Conservation (phyloP, 1,284 basidiomycete genomes). For the Melampsora medusae region DNA sequence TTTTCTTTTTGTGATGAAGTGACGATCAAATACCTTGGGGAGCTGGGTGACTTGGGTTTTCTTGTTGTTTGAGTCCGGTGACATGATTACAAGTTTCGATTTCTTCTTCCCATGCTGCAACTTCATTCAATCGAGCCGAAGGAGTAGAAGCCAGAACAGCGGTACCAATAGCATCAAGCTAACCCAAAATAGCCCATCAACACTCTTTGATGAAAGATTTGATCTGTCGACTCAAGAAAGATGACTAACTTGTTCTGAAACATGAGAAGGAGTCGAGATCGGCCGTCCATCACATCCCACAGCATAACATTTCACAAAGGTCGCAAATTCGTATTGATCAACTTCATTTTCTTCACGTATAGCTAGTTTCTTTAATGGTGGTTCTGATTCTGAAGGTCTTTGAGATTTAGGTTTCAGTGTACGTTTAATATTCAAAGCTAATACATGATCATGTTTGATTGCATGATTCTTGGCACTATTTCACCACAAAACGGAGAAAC, state of each 20-base stretch:
- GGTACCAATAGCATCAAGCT: conserved; percentile 62
- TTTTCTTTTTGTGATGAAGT: not conserved
- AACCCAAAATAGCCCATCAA: not conserved
- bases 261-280: not conserved
- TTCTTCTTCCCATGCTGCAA: conserved; percentile 98
- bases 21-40: conserved; percentile 58
- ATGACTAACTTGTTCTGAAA: not conserved
- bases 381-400: conserved; percentile 66
- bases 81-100: conserved; percentile 84
- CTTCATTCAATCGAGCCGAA: conserved; percentile 85
- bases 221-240: not conserved
- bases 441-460: conserved; percentile 69
- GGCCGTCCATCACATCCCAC: conserved; percentile 59
- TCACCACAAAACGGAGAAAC: too few relatives aligned
- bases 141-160: conserved; percentile 78
- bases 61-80: conserved; percentile 68
- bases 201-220: not conserved
- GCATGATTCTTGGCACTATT: conserved; percentile 61
- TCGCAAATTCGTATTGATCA: conserved; percentile 75
- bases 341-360: conserved; percentile 81
- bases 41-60: conserved; percentile 59
- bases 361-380: conserved; percentile 84
- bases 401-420: conserved; percentile 63
- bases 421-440: conserved; percentile 79
- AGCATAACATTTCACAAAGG: conserved; percentile 70